Evolutionary conservation across 2,329 filamentous ascomycete genomes (phyloP), one percentile per base, ranked within the genome.

Genomic region (Trichoderma sp.): DNA sequence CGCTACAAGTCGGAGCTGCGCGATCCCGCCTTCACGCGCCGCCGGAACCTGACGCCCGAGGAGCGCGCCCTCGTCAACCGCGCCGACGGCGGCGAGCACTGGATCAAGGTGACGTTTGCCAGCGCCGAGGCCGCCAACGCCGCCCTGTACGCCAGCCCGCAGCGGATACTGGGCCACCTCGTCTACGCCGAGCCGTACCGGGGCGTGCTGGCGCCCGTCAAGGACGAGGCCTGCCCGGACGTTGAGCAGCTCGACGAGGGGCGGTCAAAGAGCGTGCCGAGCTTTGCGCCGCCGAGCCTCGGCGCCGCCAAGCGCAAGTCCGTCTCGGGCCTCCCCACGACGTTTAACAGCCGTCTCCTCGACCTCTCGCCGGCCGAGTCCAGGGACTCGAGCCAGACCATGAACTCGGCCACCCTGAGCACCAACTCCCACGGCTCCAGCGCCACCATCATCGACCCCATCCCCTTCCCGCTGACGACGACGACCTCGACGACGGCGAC

Each of bases 61-160:
- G 91, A 96, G 71, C 87, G 93, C 64, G 82, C 84, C 61, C 90
- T 93, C 75, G 91, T 94, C 73, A 92, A 93, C 77, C 86, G 84
- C 67, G 93, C 92, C 68, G 90, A 89, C 52, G 91, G 92, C 57
- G 94, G 94, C 50, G 85, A 90, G 70, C 91, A 97, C 80, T 98
- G 94, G 94, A 92, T 97, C 71, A 93, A 93, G 76, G 82, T 93
- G 63, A 93, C 90, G 0, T 93, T 92, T 72, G 90, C 92, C 77
- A 91, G 88, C 48, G 82, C 84, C 56, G 85, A 90, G 69, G 88
- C 90, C 2, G 90, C 89, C 21, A 88, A 91, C 66, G 81, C 86
- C 12, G 90, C 90, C 24, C 78, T 88, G 48, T 89, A 85, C 73
- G 84, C 85, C 62, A 92, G 89, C 59, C 90, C 90, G 0, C 88